Percentiles rank a stretch among this genome's conserved stretches.
Conservation (phyloP, 805 yeast species). For the Grigorovia yakushimaensis region DNA sequence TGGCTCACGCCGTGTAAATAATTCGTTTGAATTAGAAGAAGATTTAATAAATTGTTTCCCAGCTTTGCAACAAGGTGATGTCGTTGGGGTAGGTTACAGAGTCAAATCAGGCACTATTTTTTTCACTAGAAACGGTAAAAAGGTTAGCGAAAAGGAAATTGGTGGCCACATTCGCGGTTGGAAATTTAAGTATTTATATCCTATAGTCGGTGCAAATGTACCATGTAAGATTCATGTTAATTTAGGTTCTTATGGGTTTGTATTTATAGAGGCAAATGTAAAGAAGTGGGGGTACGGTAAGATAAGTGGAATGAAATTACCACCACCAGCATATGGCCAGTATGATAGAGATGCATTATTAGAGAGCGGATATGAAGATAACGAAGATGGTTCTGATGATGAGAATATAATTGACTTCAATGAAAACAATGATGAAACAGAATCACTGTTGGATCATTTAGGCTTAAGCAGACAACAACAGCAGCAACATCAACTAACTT, state of each 20-base stretch:
- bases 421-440: neutral
- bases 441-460: neutral
- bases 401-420: conserved; percentile 11
- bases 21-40: conserved; percentile 48
- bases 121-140: conserved; percentile 91
- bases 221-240: conserved; percentile 79
- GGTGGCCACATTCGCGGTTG: conserved; percentile 74
- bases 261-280: conserved; percentile 84
- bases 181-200: conserved; percentile 62
- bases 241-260: conserved; percentile 83
- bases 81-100: conserved; percentile 84
- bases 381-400: conserved; percentile 18
- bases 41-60: conserved; percentile 49
- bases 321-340: conserved; percentile 87
- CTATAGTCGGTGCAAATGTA: conserved; percentile 81
- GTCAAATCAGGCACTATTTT: conserved; percentile 77
- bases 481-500: neutral
- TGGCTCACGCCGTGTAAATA: conserved; percentile 71
- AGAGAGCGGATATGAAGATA: conserved; percentile 51
- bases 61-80: conserved; percentile 67
- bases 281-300: conserved; percentile 97
- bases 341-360: conserved; percentile 69
- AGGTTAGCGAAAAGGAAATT: conserved; percentile 66
- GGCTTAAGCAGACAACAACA: neutral
- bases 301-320: conserved; percentile 73